Conservation (phyloP, 2,329 filamentous ascomycete species). For the Graphiopsis chlorocephala region DNA sequence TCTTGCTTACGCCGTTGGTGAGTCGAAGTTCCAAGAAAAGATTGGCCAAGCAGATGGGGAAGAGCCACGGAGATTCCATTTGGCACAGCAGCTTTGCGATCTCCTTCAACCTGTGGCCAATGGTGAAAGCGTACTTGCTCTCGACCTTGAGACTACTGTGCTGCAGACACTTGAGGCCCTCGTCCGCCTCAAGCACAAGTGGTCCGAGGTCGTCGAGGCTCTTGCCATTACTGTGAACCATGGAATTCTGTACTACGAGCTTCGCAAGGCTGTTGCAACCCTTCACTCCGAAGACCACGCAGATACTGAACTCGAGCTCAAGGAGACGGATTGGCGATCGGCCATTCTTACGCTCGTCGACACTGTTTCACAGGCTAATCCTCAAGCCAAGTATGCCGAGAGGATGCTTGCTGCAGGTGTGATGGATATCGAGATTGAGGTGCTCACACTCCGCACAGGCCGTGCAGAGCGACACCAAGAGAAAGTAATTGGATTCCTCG, state of each 20-base stretch:
- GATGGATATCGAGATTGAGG: constrained; percentile 85
- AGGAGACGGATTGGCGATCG: constrained; percentile 83
- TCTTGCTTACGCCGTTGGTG: constrained; percentile 81
- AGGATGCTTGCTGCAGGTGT: constrained; percentile 86
- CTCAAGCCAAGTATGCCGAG: constrained; percentile 61
- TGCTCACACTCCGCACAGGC: constrained; percentile 75
- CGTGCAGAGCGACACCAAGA: constrained; percentile 82
- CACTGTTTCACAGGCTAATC: constrained; percentile 62
- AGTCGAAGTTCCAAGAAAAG: constrained; percentile 79
- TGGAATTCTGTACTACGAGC: constrained; percentile 87
- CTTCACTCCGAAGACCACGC: constrained; percentile 63
- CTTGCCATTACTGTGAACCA: constrained; percentile 95
- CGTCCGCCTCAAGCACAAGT: constrained; percentile 71
- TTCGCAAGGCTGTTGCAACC: constrained; percentile 83
- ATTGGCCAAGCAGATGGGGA: constrained; percentile 84
- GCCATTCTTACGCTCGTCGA: constrained; percentile 84
- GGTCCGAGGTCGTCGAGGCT: constrained; percentile 81
- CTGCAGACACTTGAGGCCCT: constrained; percentile 82
- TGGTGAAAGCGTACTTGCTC: constrained; percentile 65
- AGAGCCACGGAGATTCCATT: constrained; percentile 81
- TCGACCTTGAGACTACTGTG: constrained; percentile 77
- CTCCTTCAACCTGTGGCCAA: constrained; percentile 79
- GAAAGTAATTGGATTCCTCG: constrained; percentile 81
- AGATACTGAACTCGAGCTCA: constrained; percentile 55
- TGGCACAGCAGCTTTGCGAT: constrained; percentile 89